Evolutionary conservation across 2,329 filamentous ascomycete species (phyloP), one percentile per base, ranked within the genome.

Genomic region (Neonectria faginata): DNA sequence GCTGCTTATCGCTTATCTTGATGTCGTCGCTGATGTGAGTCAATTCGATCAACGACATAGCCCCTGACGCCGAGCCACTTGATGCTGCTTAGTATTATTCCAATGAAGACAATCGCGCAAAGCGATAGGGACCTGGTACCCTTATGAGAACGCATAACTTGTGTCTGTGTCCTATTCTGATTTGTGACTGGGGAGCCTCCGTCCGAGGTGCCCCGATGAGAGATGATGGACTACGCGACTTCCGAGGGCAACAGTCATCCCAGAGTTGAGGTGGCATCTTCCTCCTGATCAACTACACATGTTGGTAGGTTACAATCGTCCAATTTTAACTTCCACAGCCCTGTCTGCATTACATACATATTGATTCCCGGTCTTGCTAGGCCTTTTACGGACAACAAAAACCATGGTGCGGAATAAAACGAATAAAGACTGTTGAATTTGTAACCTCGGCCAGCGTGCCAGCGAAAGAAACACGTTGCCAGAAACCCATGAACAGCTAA

Each of bases 1-100:
- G 54, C 36, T 29, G 57, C 58, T 48, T n/a, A 57, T 68, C 62
- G 57, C 58, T 48, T n/a, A 57, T 68, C 62, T 58, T 53, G 16
- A 50, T 31, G 41, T 57, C 53, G 45, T 39, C 31, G 39, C 45
- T 22, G 59, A 52, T 36, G 42, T 20, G 53, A 39, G 36, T 36
- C 45, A 53, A 42, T 57, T 31, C 10, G 53, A 47, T 57, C 20
- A 57, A 51, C n/a, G 29, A 39, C 27, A 20, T 27, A 62, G 39
- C 25, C 39, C 29, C 29, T 52, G 27, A 51, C 44, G 20, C 31
- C 20, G 44, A 44, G 47, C 54, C 47, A 48, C 29, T 54, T 56
- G 60, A 53, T 53, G 47, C 39, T 57, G 16, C 31, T 25, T 56
- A 42, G 31, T 25, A 56, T 31, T 54, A 25, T 42, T 41, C 54